phyloP scores from a whole-genome alignment of 2,329 filamentous ascomycete genomes.

The Trichophaea hybrida region DNA sequence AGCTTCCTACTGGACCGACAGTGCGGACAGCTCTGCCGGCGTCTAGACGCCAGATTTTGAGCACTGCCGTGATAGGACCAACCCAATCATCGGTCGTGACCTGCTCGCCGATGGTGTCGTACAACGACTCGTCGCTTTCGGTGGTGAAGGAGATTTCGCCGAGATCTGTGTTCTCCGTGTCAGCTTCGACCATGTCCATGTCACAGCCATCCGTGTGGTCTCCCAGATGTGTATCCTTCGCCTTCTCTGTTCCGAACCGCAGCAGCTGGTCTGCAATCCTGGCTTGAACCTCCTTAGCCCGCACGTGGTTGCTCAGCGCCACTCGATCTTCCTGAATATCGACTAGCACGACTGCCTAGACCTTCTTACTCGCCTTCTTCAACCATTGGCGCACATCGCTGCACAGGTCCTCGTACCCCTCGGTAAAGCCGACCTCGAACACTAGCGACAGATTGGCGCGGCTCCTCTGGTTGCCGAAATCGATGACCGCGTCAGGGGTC shows the following conservation, averaged over 20 bases:
- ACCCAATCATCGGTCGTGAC: neutral
- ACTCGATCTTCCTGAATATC: neutral
- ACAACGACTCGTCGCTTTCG: neutral
- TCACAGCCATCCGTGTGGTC: neutral
- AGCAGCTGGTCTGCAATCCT: neutral
- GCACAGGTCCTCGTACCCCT: neutral
- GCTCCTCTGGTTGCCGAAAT: neutral
- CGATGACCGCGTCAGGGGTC: neutral
- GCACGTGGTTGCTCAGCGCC: neutral
- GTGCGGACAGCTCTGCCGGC: too few species aligned
- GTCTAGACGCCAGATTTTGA: neutral
- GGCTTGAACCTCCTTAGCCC: too few species aligned
- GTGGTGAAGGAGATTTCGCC: neutral
- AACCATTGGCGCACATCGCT: neutral
- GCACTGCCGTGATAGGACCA: neutral
- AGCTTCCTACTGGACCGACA: too few species aligned
- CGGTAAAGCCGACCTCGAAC: neutral
- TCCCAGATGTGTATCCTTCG: neutral
- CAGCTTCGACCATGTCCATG: neutral
- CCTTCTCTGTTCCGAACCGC: neutral
- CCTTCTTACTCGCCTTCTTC: neutral
- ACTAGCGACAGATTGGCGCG: neutral
- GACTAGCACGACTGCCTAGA: neutral
- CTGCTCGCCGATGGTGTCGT: neutral
- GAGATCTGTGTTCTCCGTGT: neutral